Percentiles rank a stretch among this genome's conserved stretches.
phyloP scores from a whole-genome alignment of 371 early-diverging fungal genomes.

The Mortierella sp. region DNA sequence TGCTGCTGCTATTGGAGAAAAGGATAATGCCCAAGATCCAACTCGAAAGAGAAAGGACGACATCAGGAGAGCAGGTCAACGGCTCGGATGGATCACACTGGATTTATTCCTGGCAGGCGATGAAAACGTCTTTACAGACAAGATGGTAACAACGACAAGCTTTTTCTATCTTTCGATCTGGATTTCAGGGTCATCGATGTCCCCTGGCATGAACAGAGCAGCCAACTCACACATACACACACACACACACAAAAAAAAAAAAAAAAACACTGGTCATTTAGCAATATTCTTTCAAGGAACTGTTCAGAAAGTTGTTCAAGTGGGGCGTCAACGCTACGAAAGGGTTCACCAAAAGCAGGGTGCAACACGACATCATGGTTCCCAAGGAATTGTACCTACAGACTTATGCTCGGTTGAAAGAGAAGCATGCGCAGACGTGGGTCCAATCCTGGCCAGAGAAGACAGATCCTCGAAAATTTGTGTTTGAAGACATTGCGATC shows the following conservation, averaged over 20 bases:
- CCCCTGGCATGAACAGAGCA: no score
- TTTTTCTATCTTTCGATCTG: no score
- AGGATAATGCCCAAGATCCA: neutral
- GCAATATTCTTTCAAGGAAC: slow-evolving; percentile 68
- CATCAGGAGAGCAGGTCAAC: neutral
- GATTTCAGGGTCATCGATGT: no score
- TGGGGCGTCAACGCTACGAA: slow-evolving; percentile 78
- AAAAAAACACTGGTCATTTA: no score
- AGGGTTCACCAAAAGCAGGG: slow-evolving; percentile 78
- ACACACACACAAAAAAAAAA: no score
- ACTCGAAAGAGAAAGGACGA: neutral
- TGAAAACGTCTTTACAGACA: slow-evolving; percentile 53
- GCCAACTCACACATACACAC: no score
- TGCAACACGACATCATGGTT: slow-evolving; percentile 76
- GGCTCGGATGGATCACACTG: slow-evolving; percentile 45
- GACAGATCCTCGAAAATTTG: slow-evolving; percentile 86
- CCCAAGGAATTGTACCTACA: slow-evolving; percentile 71
- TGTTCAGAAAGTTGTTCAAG: slow-evolving; percentile 79
- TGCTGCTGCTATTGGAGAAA: neutral
- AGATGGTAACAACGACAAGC: slow-evolving; percentile 60
- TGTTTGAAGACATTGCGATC: slow-evolving; percentile 89
- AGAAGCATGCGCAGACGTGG: slow-evolving; percentile 69
- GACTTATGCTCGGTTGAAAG: slow-evolving; percentile 73
- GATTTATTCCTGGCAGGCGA: slow-evolving; percentile 47
- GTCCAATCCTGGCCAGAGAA: slow-evolving; percentile 76